A percentile compares a stretch with the other conserved stretches of the same genome.
phyloP scores from a whole-genome alignment of 768 basidiomycete genomes.

The Gloeophyllum trabeum region DNA sequence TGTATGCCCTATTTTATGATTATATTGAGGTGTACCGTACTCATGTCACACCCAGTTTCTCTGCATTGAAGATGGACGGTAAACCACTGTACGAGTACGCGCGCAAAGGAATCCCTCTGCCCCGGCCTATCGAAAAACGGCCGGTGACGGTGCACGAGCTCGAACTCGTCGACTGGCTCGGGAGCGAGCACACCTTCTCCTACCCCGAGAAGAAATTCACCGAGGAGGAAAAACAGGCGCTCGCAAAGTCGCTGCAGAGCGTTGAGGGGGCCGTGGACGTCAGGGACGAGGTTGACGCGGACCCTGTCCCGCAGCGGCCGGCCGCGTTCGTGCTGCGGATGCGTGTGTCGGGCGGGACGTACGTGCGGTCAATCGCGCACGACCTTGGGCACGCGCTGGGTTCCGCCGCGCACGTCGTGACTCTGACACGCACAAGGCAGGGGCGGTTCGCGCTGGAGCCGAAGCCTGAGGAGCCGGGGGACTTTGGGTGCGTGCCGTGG shows the following conservation, averaged over 20 bases:
- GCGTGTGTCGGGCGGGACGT: conserved; percentile 94
- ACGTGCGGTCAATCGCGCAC: conserved; percentile 92
- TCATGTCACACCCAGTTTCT: conserved; percentile 43
- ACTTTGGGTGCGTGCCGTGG: conserved; percentile 62
- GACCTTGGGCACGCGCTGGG: conserved; percentile 80
- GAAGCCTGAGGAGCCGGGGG: conserved; percentile 38
- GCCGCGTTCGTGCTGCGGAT: conserved; percentile 81
- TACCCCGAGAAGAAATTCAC: conserved; percentile 70
- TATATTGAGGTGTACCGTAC: conserved; percentile 3
- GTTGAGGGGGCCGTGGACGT: conserved; percentile 27
- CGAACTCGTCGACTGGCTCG: conserved; percentile 71
- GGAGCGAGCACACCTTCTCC: conserved; percentile 58
- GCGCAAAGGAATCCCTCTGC: conserved; percentile 79
- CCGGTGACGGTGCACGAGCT: conserved; percentile 74
- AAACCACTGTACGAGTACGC: conserved; percentile 94
- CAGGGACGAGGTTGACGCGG: conserved; percentile 19
- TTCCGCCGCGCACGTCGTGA: conserved; percentile 90
- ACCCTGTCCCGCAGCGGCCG: conserved; percentile 30
- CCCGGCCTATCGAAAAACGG: conserved; percentile 87
- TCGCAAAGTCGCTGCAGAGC: conserved; percentile 52
- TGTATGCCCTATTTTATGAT: conserved; percentile 36
- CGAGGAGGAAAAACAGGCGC: conserved; percentile 54
- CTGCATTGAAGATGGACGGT: conserved; percentile 98
- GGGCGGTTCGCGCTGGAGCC: conserved; percentile 58
- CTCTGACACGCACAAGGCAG: conserved; percentile 81